Evolutionary conservation across 2,329 filamentous ascomycete genomes (phyloP).

Genomic region (Alternaria sp.): DNA sequence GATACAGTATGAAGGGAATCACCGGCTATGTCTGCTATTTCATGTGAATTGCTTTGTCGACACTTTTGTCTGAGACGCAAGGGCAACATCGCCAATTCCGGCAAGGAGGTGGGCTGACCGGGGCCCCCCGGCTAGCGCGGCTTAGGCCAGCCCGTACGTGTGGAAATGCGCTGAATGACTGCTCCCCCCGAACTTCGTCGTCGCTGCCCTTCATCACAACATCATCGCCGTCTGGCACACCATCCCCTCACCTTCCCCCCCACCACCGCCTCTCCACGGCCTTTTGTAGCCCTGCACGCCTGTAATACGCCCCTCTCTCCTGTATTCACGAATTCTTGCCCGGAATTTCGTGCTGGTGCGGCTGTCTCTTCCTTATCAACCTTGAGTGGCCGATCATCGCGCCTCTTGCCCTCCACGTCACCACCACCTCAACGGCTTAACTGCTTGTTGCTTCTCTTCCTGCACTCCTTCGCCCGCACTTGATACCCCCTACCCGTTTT

Average conservation of each 20-base stretch:
- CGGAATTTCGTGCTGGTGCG: constrained; percentile 25
- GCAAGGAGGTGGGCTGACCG: background rate
- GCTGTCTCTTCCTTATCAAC: constrained; percentile 27
- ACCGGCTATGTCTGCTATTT: background rate
- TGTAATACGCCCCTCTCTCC: constrained; percentile 30
- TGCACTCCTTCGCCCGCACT: constrained; percentile 41
- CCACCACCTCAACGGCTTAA: constrained; percentile 41
- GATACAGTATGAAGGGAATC: too few species aligned
- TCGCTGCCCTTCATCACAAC: constrained; percentile 27
- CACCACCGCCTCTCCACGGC: constrained; percentile 25
- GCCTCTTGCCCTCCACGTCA: constrained; percentile 42
- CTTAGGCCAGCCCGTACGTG: constrained; percentile 10
- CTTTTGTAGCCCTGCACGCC: constrained; percentile 31
- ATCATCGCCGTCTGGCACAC: constrained; percentile 17
- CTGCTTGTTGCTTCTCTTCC: constrained; percentile 41
- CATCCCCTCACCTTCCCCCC: constrained; percentile 18
- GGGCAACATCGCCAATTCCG: constrained; percentile 1
- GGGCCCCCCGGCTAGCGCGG: constrained; percentile 6
- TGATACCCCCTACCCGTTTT: constrained; percentile 41
- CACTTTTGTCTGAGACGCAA: constrained; percentile 23
- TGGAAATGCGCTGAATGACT: constrained; percentile 13
- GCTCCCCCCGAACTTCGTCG: constrained; percentile 18
- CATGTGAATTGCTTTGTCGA: constrained; percentile 17
- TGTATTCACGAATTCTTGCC: constrained; percentile 30
- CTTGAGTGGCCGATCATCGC: constrained; percentile 36